Evolutionary conservation across 2,329 filamentous ascomycete species (phyloP).

Genomic region (Paecilomyces sp.): DNA sequence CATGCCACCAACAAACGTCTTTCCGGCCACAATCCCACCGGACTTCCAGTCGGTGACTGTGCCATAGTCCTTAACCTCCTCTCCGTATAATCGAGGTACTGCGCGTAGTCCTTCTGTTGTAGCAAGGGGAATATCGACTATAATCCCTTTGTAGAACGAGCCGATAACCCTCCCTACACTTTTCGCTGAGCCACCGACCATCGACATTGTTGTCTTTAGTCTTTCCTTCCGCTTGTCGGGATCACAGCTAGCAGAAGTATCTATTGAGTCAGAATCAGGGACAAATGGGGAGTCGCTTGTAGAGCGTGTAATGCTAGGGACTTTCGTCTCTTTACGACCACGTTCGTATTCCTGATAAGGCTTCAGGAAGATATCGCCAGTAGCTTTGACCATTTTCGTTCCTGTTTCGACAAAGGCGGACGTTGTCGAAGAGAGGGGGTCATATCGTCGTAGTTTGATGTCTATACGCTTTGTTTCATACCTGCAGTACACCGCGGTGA

Average conservation of each 20-base stretch:
- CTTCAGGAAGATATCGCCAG: not conserved
- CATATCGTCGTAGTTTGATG: not conserved
- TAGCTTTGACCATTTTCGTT: not conserved
- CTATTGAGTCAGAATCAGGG: not conserved
- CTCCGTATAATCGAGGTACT: slow-evolving; percentile 26
- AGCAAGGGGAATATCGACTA: slow-evolving; percentile 28
- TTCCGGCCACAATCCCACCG: slow-evolving; percentile 24
- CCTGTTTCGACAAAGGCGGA: not conserved
- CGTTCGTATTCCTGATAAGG: not conserved
- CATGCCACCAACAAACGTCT: slow-evolving; percentile 24
- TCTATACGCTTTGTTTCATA: not conserved
- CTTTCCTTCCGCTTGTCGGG: not conserved
- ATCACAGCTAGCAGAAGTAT: not conserved
- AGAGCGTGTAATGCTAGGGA: not conserved
- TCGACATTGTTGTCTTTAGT: not conserved
- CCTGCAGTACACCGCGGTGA: not conserved
- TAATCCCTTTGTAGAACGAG: slow-evolving; percentile 17
- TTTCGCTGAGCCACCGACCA: not conserved
- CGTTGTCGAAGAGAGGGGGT: not conserved
- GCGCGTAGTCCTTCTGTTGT: slow-evolving; percentile 26
- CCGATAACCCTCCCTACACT: not conserved
- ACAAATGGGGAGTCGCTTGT: not conserved
- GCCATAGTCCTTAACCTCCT: slow-evolving; percentile 24
- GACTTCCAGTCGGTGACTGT: slow-evolving; percentile 24
- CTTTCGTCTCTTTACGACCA: not conserved